These are phyloP conservation scores for Coccomyxa subellipsoidea DNA, from an alignment of 163 green algal species.

Conservation along the genomic window DNA sequence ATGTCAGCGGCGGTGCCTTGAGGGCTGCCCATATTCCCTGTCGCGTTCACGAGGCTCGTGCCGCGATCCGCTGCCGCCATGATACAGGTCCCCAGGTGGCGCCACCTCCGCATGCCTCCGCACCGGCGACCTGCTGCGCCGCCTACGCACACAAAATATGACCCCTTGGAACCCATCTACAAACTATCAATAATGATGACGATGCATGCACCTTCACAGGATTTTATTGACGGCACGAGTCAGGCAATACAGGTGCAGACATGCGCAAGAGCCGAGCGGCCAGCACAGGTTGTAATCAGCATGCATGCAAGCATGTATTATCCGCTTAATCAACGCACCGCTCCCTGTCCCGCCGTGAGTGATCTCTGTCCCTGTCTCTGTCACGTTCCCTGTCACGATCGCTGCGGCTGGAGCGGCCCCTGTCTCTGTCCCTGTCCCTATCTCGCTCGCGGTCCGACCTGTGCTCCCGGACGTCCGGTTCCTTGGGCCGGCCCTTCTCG, in stretches of 20 bases:
- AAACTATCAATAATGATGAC: too few relatives aligned
- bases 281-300: too few relatives aligned
- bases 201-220: too few relatives aligned
- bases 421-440: conserved; percentile 2
- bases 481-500: background rate
- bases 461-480: background rate
- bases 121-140: background rate
- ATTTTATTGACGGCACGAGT: too few relatives aligned
- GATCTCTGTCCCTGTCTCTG: conserved; percentile 4
- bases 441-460: conserved; percentile 11
- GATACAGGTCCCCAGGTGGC: background rate
- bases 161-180: background rate
- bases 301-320: background rate
- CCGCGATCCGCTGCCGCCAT: background rate
- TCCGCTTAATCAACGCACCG: background rate
- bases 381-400: background rate
- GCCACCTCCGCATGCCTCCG: background rate
- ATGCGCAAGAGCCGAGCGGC: too few relatives aligned
- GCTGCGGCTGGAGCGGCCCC: background rate
- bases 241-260: too few relatives aligned
- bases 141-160: background rate
- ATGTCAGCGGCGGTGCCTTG: background rate
- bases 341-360: background rate
- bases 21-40: background rate
- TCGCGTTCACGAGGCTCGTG: background rate